Conservation (phyloP, 2,329 filamentous ascomycete genomes). For the Moelleriella libera region DNA sequence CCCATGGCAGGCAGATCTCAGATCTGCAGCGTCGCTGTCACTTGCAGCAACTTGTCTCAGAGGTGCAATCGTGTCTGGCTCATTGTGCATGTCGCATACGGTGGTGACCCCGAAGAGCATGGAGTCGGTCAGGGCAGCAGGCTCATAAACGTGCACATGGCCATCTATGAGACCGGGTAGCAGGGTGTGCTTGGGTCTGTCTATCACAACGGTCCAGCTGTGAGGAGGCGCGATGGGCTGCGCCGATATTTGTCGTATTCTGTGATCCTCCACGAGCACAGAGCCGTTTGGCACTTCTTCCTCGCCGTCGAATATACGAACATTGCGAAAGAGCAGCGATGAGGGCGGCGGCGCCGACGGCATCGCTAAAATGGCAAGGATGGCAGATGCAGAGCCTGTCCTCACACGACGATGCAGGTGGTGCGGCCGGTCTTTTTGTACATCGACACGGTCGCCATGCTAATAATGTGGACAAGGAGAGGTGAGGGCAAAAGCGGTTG, state of each 20-base stretch:
- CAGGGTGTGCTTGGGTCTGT: conserved; percentile 29
- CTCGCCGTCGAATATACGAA: conserved; percentile 32
- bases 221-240: conserved; percentile 5
- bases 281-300: conserved; percentile 22
- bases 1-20: conserved; percentile 31
- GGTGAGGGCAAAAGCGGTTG: background rate
- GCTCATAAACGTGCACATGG: conserved; percentile 31
- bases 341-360: background rate
- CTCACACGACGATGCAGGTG: background rate
- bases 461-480: background rate
- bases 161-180: conserved; percentile 35
- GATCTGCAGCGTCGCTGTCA: conserved; percentile 22
- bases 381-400: background rate
- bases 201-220: conserved; percentile 14
- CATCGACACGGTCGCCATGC: background rate
- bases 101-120: conserved; percentile 36
- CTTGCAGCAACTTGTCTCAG: conserved; percentile 11
- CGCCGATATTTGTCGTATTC: conserved; percentile 16
- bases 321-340: conserved; percentile 7
- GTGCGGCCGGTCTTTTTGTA: background rate
- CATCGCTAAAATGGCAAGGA: background rate
- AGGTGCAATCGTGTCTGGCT: conserved; percentile 16
- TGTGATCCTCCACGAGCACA: conserved; percentile 24
- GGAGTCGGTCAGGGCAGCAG: conserved; percentile 23
- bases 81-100: conserved; percentile 33